Conservation (phyloP, 2,329 filamentous ascomycete species). For the Fusarium protoensiforme region DNA sequence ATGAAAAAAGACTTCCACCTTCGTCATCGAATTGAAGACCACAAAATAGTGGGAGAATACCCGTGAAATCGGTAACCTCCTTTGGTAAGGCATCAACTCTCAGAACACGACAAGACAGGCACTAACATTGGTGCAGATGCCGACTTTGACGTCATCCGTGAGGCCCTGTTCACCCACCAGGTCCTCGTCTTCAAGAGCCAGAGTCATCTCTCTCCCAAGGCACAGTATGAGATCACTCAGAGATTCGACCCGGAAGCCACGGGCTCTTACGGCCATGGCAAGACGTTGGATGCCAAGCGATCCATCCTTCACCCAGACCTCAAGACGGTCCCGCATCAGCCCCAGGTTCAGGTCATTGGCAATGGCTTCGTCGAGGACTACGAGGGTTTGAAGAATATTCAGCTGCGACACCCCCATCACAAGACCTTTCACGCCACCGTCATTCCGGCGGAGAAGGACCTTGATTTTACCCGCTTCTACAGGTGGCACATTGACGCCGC, state of each 20-base stretch:
- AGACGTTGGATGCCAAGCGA: constrained; percentile 73
- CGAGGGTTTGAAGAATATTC: constrained; percentile 76
- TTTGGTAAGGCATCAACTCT: constrained; percentile 55
- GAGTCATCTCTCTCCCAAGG: constrained; percentile 70
- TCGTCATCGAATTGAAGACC: constrained; percentile 12
- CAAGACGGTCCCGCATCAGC: constrained; percentile 83
- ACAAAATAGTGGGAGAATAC: constrained; percentile 59
- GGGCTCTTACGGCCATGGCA: constrained; percentile 78
- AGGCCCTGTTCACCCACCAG: constrained; percentile 75
- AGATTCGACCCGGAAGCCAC: constrained; percentile 76
- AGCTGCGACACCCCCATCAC: constrained; percentile 80
- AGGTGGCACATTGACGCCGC: constrained; percentile 86
- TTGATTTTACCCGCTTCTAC: constrained; percentile 70
- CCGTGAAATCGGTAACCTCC: constrained; percentile 71
- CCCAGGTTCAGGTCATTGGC: constrained; percentile 80
- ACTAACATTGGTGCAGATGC: constrained; percentile 57
- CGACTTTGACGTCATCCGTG: constrained; percentile 72
- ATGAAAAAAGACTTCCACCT: neutral
- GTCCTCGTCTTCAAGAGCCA: constrained; percentile 79
- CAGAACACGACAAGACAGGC: neutral
- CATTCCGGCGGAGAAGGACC: constrained; percentile 66
- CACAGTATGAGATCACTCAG: constrained; percentile 79
- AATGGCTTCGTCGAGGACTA: constrained; percentile 77
- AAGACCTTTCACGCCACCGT: constrained; percentile 76
- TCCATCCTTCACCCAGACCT: constrained; percentile 81